These are phyloP conservation scores for Nothophytophthora sp. DNA, from an alignment of 352 stramenopile genomes.

Conservation along the genomic window DNA sequence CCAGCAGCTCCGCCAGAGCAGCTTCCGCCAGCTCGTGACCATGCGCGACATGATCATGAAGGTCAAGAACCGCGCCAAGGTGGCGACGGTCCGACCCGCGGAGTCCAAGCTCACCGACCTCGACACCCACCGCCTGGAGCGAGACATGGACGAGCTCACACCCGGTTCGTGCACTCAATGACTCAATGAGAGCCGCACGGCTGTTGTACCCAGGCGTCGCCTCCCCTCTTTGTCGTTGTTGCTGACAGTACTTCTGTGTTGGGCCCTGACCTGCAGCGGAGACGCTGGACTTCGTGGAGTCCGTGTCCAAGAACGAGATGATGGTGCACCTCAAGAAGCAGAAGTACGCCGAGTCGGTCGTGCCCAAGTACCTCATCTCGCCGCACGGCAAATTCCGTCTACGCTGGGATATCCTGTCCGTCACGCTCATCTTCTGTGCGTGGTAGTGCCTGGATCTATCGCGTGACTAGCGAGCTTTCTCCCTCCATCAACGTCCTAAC, in stretches of 20 bases:
- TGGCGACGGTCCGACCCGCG: constrained; percentile 26
- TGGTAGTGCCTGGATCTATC: not conserved
- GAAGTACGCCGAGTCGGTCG: constrained; percentile 79
- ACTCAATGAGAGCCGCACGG: not conserved
- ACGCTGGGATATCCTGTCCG: constrained; percentile 74
- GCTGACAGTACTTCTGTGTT: constrained; percentile 8
- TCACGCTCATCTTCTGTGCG: constrained; percentile 75
- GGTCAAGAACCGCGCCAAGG: constrained; percentile 57
- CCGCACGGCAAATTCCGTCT: constrained; percentile 73
- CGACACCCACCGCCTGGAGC: constrained; percentile 35
- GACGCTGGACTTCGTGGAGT: constrained; percentile 78
- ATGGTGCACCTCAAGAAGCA: constrained; percentile 89
- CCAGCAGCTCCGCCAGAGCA: constrained; percentile 31
- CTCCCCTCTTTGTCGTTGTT: too few species aligned
- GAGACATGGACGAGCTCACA: constrained; percentile 80
- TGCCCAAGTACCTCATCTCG: constrained; percentile 81
- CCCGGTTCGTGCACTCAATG: constrained; percentile 36
- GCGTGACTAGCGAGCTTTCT: not conserved
- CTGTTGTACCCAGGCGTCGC: too few species aligned
- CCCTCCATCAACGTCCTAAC: not conserved
- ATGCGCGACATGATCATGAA: constrained; percentile 60
- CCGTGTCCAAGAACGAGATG: constrained; percentile 72
- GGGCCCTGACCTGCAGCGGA: constrained; percentile 38
- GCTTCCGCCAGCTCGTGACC: constrained; percentile 59
- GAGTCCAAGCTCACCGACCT: constrained; percentile 34